These are phyloP conservation scores for Magnusiomyces starmeri DNA, from an alignment of 1,139 yeast species.

Conservation along the genomic window DNA sequence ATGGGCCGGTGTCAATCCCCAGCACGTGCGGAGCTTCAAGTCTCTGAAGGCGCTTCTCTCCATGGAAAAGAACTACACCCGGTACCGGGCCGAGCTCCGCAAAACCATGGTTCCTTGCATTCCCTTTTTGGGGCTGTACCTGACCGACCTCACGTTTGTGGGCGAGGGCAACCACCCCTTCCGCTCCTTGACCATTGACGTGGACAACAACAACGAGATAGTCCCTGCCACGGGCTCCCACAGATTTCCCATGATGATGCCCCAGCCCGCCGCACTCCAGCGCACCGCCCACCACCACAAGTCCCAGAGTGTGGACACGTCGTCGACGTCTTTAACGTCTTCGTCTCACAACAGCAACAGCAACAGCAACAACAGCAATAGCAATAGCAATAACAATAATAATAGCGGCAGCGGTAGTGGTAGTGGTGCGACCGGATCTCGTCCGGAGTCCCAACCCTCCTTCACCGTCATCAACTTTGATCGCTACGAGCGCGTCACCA, in stretches of 20 bases:
- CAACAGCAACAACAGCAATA: neutral
- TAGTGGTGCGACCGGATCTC: neutral
- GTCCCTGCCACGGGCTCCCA: neutral
- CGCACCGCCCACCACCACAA: too few species aligned
- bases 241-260: constrained; percentile 21
- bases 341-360: neutral
- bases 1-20: constrained; percentile 61
- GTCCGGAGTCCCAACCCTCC: constrained; percentile 33
- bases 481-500: constrained; percentile 67
- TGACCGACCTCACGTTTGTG: constrained; percentile 82
- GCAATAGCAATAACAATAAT: neutral
- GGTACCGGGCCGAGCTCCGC: constrained; percentile 62
- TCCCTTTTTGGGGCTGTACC: constrained; percentile 76
- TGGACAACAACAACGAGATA: constrained; percentile 12
- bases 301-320: too few species aligned
- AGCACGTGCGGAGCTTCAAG: constrained; percentile 58
- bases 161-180: constrained; percentile 74
- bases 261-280: constrained; percentile 39
- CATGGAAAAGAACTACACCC: constrained; percentile 75
- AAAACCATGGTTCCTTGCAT: constrained; percentile 60
- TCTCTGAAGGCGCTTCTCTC: constrained; percentile 65
- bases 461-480: constrained; percentile 67
- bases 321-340: too few species aligned
- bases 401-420: neutral
- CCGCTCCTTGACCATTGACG: constrained; percentile 36